A percentile compares a stretch with the other conserved stretches of the same genome.
Conservation (phyloP, 345 rosid species). For the Capsella bursapastoris region DNA sequence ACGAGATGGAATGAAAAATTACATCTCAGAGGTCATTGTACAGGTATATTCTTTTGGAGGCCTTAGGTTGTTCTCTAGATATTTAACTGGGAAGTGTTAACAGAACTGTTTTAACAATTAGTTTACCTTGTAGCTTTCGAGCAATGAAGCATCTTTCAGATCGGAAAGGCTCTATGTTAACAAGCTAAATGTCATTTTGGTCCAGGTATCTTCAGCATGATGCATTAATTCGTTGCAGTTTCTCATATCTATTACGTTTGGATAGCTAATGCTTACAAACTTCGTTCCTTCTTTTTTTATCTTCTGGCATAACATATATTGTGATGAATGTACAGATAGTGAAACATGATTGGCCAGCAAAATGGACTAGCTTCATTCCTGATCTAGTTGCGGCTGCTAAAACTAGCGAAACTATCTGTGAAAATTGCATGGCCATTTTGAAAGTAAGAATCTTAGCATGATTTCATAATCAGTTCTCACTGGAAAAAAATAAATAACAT, state of each 20-base stretch:
- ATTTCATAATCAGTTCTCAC: constrained; percentile 22
- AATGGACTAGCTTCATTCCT: constrained; percentile 98
- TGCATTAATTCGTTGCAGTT: constrained; percentile 8
- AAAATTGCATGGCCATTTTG: constrained; percentile 96
- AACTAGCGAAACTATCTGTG: constrained; percentile 99
- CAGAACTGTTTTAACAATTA: constrained; percentile 16
- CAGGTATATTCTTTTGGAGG: constrained; percentile 57
- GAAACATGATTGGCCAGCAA: constrained; percentile 99
- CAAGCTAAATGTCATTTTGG: constrained; percentile 91
- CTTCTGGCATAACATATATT: constrained; percentile 25
- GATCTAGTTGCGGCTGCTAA: constrained; percentile 99
- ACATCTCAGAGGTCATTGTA: constrained; percentile 97
- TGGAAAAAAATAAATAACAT: constrained; percentile 29
- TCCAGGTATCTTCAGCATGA: constrained; percentile 65
- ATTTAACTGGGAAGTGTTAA: neutral
- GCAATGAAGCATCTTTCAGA: constrained; percentile 84
- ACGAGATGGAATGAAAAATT: constrained; percentile 99
- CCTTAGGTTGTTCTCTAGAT: neutral
- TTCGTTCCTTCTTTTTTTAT: constrained; percentile 2
- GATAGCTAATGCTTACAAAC: constrained; percentile 6
- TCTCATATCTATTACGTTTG: constrained; percentile 11
- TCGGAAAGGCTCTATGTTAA: constrained; percentile 89
- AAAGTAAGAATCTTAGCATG: constrained; percentile 57
- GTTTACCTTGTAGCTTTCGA: constrained; percentile 68
- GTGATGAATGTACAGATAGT: constrained; percentile 63